Percentiles rank a stretch among this genome's conserved stretches.
Conservation (phyloP, 441 rosid species). For the Eruca vesicaria region DNA sequence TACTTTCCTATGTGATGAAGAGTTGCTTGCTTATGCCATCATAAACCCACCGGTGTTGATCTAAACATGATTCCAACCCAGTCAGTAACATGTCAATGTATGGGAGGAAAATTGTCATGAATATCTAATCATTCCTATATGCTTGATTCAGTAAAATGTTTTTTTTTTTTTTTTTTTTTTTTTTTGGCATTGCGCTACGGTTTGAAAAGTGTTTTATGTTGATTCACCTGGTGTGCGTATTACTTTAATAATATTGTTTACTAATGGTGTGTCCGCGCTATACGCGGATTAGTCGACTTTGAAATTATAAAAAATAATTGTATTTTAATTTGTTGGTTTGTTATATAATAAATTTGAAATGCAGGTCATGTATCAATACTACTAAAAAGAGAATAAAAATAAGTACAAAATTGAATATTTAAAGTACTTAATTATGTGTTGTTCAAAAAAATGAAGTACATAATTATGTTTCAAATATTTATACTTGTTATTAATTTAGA, state of each 20-base stretch:
- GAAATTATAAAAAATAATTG: too few relatives aligned
- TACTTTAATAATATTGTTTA: not conserved
- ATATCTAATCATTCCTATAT: not conserved
- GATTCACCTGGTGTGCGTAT: not conserved
- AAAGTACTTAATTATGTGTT: too few relatives aligned
- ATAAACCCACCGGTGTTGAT: not conserved
- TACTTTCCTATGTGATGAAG: not conserved
- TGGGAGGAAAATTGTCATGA: not conserved
- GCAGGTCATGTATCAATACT: too few relatives aligned
- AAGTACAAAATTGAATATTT: too few relatives aligned
- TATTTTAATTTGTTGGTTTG: too few relatives aligned
- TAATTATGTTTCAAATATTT: too few relatives aligned
- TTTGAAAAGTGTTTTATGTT: not conserved
- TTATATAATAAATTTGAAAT: too few relatives aligned
- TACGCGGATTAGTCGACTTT: too few relatives aligned
- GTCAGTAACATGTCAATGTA: not conserved
- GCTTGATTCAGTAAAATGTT: not conserved
- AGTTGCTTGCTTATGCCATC: not conserved
- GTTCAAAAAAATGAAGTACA: too few relatives aligned
- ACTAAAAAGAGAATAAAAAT: too few relatives aligned
- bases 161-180: not conserved
- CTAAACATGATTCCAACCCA: not conserved
- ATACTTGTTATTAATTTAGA: too few relatives aligned
- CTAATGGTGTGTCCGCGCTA: too few relatives aligned
- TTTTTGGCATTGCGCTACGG: not conserved